phyloP scores from a whole-genome alignment of 768 basidiomycete species.

The Suillus spraguei region DNA sequence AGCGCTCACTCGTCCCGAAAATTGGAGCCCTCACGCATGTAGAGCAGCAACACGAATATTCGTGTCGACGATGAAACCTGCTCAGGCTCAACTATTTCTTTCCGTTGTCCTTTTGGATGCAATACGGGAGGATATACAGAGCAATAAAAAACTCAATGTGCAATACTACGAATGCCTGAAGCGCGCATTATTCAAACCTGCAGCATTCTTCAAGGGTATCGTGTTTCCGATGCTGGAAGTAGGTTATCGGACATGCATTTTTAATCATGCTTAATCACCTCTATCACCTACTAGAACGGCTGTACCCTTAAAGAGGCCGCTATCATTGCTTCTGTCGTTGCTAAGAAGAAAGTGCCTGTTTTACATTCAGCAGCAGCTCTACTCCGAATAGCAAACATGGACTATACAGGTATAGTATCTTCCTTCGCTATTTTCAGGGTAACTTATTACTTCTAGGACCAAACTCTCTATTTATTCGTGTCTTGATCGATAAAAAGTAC shows the following conservation, averaged over 20 bases:
- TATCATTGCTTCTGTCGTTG: constrained; percentile 88
- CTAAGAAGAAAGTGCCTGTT: constrained; percentile 92
- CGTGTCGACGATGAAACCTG: constrained; percentile 95
- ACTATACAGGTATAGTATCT: constrained; percentile 72
- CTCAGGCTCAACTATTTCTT: constrained; percentile 90
- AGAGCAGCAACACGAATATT: constrained; percentile 94
- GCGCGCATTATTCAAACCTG: constrained; percentile 92
- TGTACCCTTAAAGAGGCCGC: constrained; percentile 95
- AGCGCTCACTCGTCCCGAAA: constrained; percentile 87
- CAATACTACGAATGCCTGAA: constrained; percentile 95
- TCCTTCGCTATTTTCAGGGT: neutral
- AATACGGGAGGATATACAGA: constrained; percentile 84
- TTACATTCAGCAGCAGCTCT: constrained; percentile 95
- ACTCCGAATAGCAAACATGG: constrained; percentile 92
- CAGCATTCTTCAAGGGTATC: constrained; percentile 98
- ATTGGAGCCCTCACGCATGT: constrained; percentile 96
- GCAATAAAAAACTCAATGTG: constrained; percentile 86
- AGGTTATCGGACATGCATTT: constrained; percentile 39
- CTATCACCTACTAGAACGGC: constrained; percentile 49
- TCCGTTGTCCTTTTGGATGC: constrained; percentile 91
- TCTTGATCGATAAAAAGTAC: constrained; percentile 96
- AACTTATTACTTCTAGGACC: constrained; percentile 52
- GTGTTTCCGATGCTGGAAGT: constrained; percentile 95
- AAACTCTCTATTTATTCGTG: constrained; percentile 95
- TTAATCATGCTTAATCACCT: constrained; percentile 8